Percentiles rank a stretch among this genome's conserved stretches.
These are phyloP conservation scores for Penicillium longicatenatum DNA, from an alignment of 495 filamentous ascomycete genomes.

Conservation along the genomic window DNA sequence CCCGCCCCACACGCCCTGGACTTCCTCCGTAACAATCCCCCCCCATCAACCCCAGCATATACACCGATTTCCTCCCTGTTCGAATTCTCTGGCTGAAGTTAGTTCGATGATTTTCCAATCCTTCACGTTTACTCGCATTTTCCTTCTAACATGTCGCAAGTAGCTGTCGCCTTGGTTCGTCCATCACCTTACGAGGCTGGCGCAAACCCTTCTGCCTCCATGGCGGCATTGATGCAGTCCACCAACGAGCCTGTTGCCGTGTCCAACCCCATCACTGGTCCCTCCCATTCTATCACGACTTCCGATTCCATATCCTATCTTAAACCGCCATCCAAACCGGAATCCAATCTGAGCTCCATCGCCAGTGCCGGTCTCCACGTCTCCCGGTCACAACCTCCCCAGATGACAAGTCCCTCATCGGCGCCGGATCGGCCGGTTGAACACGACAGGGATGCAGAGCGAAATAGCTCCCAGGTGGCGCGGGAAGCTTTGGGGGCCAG, in stretches of 20 bases:
- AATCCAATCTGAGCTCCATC: conserved; percentile 47
- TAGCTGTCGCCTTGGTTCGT: conserved; percentile 63
- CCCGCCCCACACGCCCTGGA: conserved; percentile 44
- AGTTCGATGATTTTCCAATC: conserved; percentile 8
- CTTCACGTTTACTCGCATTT: not conserved
- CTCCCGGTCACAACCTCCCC: conserved; percentile 39
- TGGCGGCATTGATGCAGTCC: conserved; percentile 52
- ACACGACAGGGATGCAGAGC: conserved; percentile 40
- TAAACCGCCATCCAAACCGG: conserved; percentile 42
- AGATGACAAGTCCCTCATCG: conserved; percentile 34
- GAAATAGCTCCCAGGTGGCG: conserved; percentile 46
- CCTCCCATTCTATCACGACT: conserved; percentile 33
- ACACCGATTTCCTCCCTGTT: not conserved
- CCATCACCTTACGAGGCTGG: conserved; percentile 36
- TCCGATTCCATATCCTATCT: conserved; percentile 38
- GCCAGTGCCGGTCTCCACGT: conserved; percentile 50
- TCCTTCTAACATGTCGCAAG: conserved; percentile 61
- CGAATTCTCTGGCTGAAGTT: conserved; percentile 23
- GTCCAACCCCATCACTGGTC: conserved; percentile 37
- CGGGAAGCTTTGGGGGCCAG: conserved; percentile 47
- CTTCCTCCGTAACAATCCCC: conserved; percentile 21
- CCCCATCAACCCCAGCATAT: conserved; percentile 10
- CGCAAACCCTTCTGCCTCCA: conserved; percentile 41
- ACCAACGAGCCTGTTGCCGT: conserved; percentile 47
- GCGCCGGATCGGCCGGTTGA: conserved; percentile 38